Base-by-base conservation (phyloP, 1,284 basidiomycete genomes). In the Malassezia restricta region DNA sequence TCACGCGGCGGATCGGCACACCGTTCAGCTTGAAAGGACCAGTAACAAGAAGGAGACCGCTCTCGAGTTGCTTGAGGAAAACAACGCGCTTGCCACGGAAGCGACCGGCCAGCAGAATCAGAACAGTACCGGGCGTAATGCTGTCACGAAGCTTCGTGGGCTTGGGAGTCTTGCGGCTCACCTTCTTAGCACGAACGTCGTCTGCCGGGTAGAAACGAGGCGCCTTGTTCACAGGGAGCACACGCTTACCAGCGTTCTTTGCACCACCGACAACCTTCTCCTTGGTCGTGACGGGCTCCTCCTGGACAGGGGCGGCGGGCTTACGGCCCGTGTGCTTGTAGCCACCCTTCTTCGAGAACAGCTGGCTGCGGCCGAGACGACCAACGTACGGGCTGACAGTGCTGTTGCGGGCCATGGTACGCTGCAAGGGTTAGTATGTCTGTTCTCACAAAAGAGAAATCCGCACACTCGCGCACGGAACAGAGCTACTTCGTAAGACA, bases 1-100 rank as follows among this genome's bases (percentile, higher is more conserved):
- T 94, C 62, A 99, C 91, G 76, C 94, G 83, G 76, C 92, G 83
- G 75, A 99, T 81, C 68, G 94, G 94, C 41, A 99, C 94, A 76
- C 94, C 94, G 78, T 98, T 99, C 76, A 98, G 75, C 83, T 92
- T 95, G 83, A 83, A 96, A 53, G 94, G 94, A 58, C 94, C 94
- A 47, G 90, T 92, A 71, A 98, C 89, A 76, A 99, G 81, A 70
- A 99, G 78, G 68, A 98, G 78, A 61, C 92, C 92, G 63, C 86
- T 88, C 68, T 82, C 82, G 75, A 98, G 79, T 80, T 94, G 90
- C 82, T 95, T 95, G 77, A 99, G 79, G 79, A 91, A 94, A 54
- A 99, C 90, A 64, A 98, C 94, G 48, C 94, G 83, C 83, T 96
- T 96, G 66, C 94, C 94, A 66, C 87, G 80, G 86, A 91, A 98